Percentiles rank a stretch among this genome's conserved stretches.
phyloP scores from a whole-genome alignment of 257 asterid species.

The Cruciata laevipes region DNA sequence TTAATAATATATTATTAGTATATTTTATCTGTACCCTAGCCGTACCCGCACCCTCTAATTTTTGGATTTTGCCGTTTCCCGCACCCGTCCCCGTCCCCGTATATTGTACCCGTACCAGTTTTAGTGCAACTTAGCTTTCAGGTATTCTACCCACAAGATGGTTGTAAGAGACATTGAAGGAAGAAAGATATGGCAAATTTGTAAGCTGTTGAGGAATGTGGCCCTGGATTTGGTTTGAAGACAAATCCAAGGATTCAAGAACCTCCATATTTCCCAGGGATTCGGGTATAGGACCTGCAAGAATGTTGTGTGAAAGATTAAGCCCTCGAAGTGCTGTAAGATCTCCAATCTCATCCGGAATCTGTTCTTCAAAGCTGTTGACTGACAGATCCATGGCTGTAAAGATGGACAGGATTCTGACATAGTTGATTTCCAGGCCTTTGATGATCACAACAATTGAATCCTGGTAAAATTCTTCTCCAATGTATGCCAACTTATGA shows the following conservation, averaged over 20 bases:
- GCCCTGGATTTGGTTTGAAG: slow-evolving; percentile 18
- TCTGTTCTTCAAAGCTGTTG: slow-evolving; percentile 14
- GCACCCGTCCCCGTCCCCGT: too few relatives aligned
- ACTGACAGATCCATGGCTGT: slow-evolving; percentile 21
- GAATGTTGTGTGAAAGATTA: slow-evolving; percentile 21
- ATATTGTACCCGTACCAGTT: too few relatives aligned
- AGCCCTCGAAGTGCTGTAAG: slow-evolving; percentile 14
- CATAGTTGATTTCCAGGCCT: slow-evolving; percentile 11
- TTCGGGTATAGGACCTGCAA: slow-evolving; percentile 16
- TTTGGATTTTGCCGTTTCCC: too few relatives aligned
- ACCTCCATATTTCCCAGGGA: slow-evolving; percentile 3
- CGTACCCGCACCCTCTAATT: too few relatives aligned
- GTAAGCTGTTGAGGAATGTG: slow-evolving; percentile 7
- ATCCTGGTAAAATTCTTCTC: slow-evolving; percentile 15
- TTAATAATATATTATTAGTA: too few relatives aligned
- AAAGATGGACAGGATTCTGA: slow-evolving; percentile 19
- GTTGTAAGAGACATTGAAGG: slow-evolving; percentile 9
- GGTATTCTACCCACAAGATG: slow-evolving; percentile 14
- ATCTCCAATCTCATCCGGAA: slow-evolving; percentile 15
- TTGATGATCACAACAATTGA: slow-evolving; percentile 15
- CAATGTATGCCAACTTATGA: slow-evolving; percentile 6
- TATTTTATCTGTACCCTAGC: too few relatives aligned
- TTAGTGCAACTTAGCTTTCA: too few relatives aligned
- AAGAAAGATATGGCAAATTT: not conserved
- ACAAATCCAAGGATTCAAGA: slow-evolving; percentile 21